Evolutionary conservation across 495 filamentous ascomycete species (phyloP), one percentile per base, ranked within the genome.

Genomic region (Platismatia glauca): DNA sequence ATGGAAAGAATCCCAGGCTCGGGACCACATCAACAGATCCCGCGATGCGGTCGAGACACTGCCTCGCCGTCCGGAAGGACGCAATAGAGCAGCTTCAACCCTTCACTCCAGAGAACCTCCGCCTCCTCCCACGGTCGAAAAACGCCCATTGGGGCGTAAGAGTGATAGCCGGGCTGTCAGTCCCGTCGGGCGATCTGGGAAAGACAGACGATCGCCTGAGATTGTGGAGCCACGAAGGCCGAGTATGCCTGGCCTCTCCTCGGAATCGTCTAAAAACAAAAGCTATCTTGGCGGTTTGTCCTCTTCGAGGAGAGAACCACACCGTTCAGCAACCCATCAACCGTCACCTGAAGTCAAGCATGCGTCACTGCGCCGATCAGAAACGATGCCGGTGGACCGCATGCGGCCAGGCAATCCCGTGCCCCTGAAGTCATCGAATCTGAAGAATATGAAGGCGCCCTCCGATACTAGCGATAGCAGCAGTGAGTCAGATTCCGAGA

Each of bases 11-110:
- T 61, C 46, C 35, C 60, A 44, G 4, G 78, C 74, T 1, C 58
- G 67, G 37, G 70, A 78, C 38, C 77, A 81, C 55, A 79, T 81
- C 39, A 66, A 66, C 24, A 62, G 61, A 56, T 34, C 64, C 37
- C 63, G 61, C 20, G 65, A 64, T 37, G 35, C 53, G 4, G 52
- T 62, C 34, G 67, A 67, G 33, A 3, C 46, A n/a, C 57, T 64
- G 18, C 38, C 57, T 44, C 41, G 48, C 31, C 65, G 66, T 38
- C 50, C 55, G 18, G 20, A 63, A 22, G 35, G 55, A 55, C 57
- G 57, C 41, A 66, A 55, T 18, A 62, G 68, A 41, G 44, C 59
- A 56, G 33, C 56, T 38, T 68, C 68, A 15, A 58, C 53, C 22
- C 53, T 48, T 27, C 63, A 67, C 9, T 37, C 41, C 15, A 63